These are phyloP conservation scores for Saccharomycopsis schoenii DNA, from an alignment of 805 yeast species.

Conservation along the genomic window DNA sequence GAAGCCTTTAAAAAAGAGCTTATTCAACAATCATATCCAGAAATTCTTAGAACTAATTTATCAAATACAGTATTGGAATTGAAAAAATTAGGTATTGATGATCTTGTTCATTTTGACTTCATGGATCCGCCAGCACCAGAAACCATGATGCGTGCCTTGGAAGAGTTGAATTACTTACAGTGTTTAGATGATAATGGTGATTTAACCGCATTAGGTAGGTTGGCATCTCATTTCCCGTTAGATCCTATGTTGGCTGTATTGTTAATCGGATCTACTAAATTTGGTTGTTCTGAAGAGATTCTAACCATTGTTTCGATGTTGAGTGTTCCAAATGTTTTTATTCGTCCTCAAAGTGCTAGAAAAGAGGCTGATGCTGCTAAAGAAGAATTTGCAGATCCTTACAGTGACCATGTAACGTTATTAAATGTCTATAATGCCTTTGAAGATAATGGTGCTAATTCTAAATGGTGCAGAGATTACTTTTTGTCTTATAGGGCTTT, in stretches of 20 bases:
- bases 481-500: conserved; percentile 77
- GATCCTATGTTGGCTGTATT: conserved; percentile 94
- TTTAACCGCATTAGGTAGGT: conserved; percentile 77
- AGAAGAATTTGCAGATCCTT: conserved; percentile 78
- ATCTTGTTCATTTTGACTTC: conserved; percentile 93
- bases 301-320: conserved; percentile 81
- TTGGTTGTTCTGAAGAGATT: conserved; percentile 80
- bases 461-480: conserved; percentile 85
- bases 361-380: conserved; percentile 90
- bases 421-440: conserved; percentile 83
- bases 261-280: conserved; percentile 80
- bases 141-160: conserved; percentile 98
- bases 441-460: conserved; percentile 60
- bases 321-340: conserved; percentile 89
- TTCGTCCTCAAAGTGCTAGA: conserved; percentile 81
- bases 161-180: conserved; percentile 81
- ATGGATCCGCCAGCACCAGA: conserved; percentile 99
- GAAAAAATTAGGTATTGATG: conserved; percentile 91
- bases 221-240: conserved; percentile 87
- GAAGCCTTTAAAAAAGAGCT: conserved; percentile 92
- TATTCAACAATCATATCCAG: conserved; percentile 94
- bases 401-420: conserved; percentile 89
- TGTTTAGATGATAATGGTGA: conserved; percentile 91
- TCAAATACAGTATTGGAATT: conserved; percentile 87
- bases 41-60: conserved; percentile 81